Base-by-base conservation (phyloP, 768 basidiomycete species). In the Lentinula guzmanii region DNA sequence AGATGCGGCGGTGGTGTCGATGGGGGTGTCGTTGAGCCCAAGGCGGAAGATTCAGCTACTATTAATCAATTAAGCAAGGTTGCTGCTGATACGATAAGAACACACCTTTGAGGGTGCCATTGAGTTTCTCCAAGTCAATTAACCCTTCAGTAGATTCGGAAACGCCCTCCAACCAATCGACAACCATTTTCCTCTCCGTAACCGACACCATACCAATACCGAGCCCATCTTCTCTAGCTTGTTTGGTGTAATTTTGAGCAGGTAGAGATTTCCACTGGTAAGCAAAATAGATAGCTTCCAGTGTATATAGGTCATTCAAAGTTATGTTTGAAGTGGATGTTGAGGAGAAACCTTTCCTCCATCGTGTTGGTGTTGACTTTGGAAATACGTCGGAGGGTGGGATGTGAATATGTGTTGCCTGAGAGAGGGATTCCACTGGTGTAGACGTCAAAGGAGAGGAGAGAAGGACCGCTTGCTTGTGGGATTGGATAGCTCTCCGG, bases 221-320 rank as follows among this genome's bases (percentile, higher is more conserved):
- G 34, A 94, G 74, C 1, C 91, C 90, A 46, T 80, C 80, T 68
- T 90, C 89, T 59, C 91, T 79, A 2, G 89, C 87, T 67, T 90
- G 87, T 69, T 87, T 89, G 84, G 96, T 86, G 75, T 98, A 98
- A 65, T 95, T 93, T 15, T 89, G 90, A 34, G 86, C 85, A 0
- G 85, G 78, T 0, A 85, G 83, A 70, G 92, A 90, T 51, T 84
- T 78, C 35, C 89, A 79, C 3, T 86, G 75, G 90, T 89, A 98
- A 33, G 90, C 88, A n/a, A 95, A 79, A 66, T 91, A 89, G 8
- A 98, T 78, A 1, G 93, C 89, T 57, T 91, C 90, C 13, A 95
- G 73, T 9, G 90, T 81, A 72, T 90, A 93, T 65, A 89, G 89
- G 52, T 91, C 88, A n/a, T 77, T 65, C 24, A 56, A 0, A 74